Percentiles rank a stretch among this genome's conserved stretches.
Evolutionary conservation across 2,329 filamentous ascomycete genomes (phyloP).

Genomic region (Grosmannia penicillata): DNA sequence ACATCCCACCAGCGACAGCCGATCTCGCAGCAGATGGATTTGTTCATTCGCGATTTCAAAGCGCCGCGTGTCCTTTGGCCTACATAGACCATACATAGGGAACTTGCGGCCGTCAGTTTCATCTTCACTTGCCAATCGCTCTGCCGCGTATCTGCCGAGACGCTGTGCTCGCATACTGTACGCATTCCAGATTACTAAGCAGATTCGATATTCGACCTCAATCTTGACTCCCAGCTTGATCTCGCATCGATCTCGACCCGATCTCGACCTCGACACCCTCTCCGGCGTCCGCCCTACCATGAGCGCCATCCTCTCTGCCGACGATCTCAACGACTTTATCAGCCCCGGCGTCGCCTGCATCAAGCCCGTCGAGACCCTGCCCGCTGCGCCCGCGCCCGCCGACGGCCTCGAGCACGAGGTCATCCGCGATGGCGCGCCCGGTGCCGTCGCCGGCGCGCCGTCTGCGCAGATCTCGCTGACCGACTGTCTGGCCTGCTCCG

Average conservation of each 20-base stretch:
- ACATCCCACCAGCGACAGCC: constrained; percentile 2
- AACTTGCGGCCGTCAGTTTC: no score
- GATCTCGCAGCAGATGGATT: constrained; percentile 5
- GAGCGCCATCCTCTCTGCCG: constrained; percentile 93
- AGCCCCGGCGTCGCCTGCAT: constrained; percentile 95
- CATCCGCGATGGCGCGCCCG: constrained; percentile 72
- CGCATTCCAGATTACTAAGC: no score
- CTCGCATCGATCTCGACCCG: background rate
- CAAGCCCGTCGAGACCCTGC: constrained; percentile 89
- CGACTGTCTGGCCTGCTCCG: constrained; percentile 93
- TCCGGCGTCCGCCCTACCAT: constrained; percentile 37
- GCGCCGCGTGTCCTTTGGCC: constrained; percentile 1
- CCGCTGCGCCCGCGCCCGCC: constrained; percentile 37
- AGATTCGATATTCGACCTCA: background rate
- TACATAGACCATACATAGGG: no score
- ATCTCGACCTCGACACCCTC: background rate
- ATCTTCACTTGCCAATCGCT: background rate
- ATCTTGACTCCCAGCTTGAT: background rate
- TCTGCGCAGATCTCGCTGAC: constrained; percentile 93
- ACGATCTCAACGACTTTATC: constrained; percentile 98
- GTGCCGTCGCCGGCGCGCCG: constrained; percentile 37
- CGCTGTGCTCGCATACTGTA: no score
- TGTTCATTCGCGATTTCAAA: constrained; percentile 6
- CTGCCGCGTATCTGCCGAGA: background rate
- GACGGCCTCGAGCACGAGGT: constrained; percentile 57